Percentiles rank a stretch among this genome's conserved stretches.
These are phyloP conservation scores for Fusarium sp. DNA, from an alignment of 2,329 filamentous ascomycete genomes.

Conservation along the genomic window DNA sequence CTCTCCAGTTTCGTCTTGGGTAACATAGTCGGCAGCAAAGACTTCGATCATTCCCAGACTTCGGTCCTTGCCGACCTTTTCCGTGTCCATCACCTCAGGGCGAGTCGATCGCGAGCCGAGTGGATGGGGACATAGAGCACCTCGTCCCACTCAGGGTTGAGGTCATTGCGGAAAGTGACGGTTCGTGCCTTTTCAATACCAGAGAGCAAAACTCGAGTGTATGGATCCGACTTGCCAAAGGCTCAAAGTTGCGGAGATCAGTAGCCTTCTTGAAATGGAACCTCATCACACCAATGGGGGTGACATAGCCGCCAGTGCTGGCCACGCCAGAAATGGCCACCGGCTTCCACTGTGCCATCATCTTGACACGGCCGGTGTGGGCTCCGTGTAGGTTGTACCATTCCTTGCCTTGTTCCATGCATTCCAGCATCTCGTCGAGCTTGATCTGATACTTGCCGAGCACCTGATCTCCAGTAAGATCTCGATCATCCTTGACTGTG, in stretches of 20 bases:
- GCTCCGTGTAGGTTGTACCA: constrained; percentile 92
- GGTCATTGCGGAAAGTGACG: constrained; percentile 95
- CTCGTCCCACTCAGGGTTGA: constrained; percentile 96
- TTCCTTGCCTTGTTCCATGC: constrained; percentile 92
- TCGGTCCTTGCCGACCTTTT: constrained; percentile 91
- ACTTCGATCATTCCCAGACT: constrained; percentile 86
- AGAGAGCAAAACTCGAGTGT: constrained; percentile 87
- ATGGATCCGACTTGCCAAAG: constrained; percentile 96
- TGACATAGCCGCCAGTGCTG: constrained; percentile 89
- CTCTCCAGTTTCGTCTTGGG: constrained; percentile 82
- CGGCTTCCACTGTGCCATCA: constrained; percentile 95
- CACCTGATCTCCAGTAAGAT: constrained; percentile 83
- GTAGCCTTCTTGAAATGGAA: constrained; percentile 89
- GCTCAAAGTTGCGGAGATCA: constrained; percentile 93
- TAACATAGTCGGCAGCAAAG: constrained; percentile 81
- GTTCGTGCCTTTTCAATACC: constrained; percentile 92
- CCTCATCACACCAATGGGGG: constrained; percentile 94
- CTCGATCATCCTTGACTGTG: constrained; percentile 95
- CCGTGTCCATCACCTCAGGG: constrained; percentile 95
- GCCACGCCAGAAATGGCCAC: constrained; percentile 86
- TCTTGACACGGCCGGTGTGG: constrained; percentile 87
- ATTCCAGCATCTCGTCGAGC: constrained; percentile 90
- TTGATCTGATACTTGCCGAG: constrained; percentile 96
- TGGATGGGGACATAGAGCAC: constrained; percentile 94
- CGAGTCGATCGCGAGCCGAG: constrained; percentile 83